These are phyloP conservation scores for Albophoma yamanashiensis DNA, from an alignment of 2,329 filamentous ascomycete genomes.

Conservation along the genomic window DNA sequence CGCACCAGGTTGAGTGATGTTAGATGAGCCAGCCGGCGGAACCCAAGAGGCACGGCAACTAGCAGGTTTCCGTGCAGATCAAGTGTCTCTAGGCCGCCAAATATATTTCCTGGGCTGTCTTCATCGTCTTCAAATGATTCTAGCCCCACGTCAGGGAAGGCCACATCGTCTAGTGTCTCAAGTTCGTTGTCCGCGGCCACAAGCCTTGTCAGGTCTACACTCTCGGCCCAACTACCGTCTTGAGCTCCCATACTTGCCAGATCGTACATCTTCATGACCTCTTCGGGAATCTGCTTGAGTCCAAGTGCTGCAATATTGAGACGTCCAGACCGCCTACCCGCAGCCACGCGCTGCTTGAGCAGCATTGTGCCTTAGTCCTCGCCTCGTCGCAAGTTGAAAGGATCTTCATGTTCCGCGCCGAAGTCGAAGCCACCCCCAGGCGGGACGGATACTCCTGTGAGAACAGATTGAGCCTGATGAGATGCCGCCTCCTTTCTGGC, in stretches of 20 bases:
- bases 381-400: constrained; percentile 56
- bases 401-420: constrained; percentile 45
- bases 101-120: constrained; percentile 61
- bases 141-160: constrained; percentile 66
- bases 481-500: constrained; percentile 20
- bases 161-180: constrained; percentile 56
- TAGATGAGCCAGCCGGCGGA: constrained; percentile 62
- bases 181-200: constrained; percentile 87
- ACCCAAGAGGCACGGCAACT: constrained; percentile 58
- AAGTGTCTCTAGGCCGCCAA: constrained; percentile 68
- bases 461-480: constrained; percentile 1
- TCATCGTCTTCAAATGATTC: constrained; percentile 50
- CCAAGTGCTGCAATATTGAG: constrained; percentile 83
- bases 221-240: constrained; percentile 75
- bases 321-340: constrained; percentile 65
- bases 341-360: constrained; percentile 59
- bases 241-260: constrained; percentile 53
- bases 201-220: constrained; percentile 75
- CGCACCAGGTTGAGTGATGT: constrained; percentile 73
- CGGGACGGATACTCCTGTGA: constrained; percentile 25
- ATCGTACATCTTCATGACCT: constrained; percentile 87
- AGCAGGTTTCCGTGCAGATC: constrained; percentile 83
- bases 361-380: constrained; percentile 53
- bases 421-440: constrained; percentile 36
- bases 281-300: constrained; percentile 66